These are phyloP conservation scores for Heliosperma pusillum DNA, from an alignment of 148 eudicot genomes.

Conservation along the genomic window DNA sequence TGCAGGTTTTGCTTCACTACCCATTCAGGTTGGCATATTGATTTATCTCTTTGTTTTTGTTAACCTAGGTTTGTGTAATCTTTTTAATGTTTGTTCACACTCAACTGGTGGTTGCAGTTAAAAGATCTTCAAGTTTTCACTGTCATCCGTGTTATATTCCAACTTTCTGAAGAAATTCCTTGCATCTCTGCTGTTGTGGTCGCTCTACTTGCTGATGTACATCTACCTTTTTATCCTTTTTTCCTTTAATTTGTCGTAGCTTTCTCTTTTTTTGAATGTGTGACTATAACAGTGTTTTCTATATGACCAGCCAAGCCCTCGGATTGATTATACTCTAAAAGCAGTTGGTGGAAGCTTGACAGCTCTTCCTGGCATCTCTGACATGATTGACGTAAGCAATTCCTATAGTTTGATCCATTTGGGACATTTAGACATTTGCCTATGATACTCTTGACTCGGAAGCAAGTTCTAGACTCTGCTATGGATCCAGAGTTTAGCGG, in stretches of 20 bases:
- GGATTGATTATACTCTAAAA: conserved; percentile 82
- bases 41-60: not conserved
- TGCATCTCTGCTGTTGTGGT: conserved; percentile 98
- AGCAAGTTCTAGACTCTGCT: not conserved
- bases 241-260: not conserved
- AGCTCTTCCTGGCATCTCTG: conserved; percentile 91
- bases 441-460: conserved; percentile 3
- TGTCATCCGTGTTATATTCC: conserved; percentile 89
- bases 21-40: conserved; percentile 71
- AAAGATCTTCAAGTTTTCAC: conserved; percentile 97
- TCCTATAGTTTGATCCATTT: conserved; percentile 2
- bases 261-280: not conserved
- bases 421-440: not conserved
- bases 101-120: conserved; percentile 46
- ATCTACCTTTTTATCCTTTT: conserved; percentile 1
- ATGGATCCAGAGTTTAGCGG: not conserved
- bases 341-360: conserved; percentile 97
- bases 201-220: conserved; percentile 92
- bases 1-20: conserved; percentile 82
- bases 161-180: conserved; percentile 89
- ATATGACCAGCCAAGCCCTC: conserved; percentile 80
- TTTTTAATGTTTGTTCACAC: not conserved
- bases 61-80: not conserved
- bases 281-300: conserved; percentile 9
- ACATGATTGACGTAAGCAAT: conserved; percentile 87